phyloP scores from a whole-genome alignment of 495 filamentous ascomycete species.

The Aspergillus bridgeri region DNA sequence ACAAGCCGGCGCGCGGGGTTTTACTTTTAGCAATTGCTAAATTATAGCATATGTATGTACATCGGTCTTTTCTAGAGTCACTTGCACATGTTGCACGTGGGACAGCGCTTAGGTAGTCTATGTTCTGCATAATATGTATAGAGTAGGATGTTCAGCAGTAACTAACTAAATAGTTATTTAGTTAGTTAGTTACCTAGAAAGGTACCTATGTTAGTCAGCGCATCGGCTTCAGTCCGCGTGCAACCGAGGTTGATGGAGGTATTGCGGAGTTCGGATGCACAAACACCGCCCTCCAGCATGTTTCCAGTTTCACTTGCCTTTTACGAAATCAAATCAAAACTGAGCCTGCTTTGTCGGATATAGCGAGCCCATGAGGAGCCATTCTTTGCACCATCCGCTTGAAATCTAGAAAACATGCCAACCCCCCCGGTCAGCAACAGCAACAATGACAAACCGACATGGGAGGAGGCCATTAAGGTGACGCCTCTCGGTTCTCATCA shows the following conservation, averaged over 20 bases:
- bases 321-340: no score
- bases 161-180: no score
- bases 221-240: not conserved
- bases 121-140: no score
- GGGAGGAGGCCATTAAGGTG: constrained; percentile 57
- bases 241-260: not conserved
- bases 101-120: no score
- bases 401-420: constrained; percentile 4
- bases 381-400: not conserved
- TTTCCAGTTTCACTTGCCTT: constrained; percentile 1
- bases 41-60: no score
- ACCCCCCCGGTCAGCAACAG: constrained; percentile 18
- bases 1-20: not conserved
- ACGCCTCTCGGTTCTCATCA: constrained; percentile 54
- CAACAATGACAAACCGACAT: constrained; percentile 23
- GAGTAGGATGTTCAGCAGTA: no score
- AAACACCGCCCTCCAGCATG: not conserved
- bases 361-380: not conserved
- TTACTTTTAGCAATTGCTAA: not conserved
- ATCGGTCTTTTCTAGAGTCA: no score
- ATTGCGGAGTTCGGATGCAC: not conserved
- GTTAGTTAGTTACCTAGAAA: no score
- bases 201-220: not conserved
- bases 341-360: constrained; percentile 5
- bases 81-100: no score